phyloP scores from a whole-genome alignment of 139 green algal genomes.

The Picochlorum sp. region DNA sequence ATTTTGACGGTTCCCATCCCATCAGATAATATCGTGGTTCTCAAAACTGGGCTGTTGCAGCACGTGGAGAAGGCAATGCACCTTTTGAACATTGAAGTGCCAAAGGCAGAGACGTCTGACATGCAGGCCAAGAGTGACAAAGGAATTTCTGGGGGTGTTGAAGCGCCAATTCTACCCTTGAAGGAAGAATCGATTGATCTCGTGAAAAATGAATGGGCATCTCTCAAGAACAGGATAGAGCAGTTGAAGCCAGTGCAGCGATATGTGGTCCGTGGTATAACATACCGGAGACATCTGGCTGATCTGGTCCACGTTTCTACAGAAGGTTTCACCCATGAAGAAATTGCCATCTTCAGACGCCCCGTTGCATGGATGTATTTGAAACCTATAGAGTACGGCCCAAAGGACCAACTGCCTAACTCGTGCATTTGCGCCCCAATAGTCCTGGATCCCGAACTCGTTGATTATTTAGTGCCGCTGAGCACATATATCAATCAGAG shows the following conservation, averaged over 20 bases:
- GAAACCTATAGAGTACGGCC: constrained; percentile 26
- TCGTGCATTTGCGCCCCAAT: constrained; percentile 41
- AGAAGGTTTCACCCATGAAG: background rate
- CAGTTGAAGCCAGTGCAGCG: constrained; percentile 33
- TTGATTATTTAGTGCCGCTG: constrained; percentile 58
- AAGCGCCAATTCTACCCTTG: background rate
- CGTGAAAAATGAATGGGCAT: constrained; percentile 24
- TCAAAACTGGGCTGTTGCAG: constrained; percentile 45
- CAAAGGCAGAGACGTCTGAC: background rate
- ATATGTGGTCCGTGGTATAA: constrained; percentile 33
- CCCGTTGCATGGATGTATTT: constrained; percentile 71
- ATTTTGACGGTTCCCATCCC: constrained; percentile 53
- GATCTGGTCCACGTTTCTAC: constrained; percentile 8
- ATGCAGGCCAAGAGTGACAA: too few species aligned
- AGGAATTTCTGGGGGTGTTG: too few species aligned
- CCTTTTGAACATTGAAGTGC: constrained; percentile 10
- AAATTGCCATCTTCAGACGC: background rate
- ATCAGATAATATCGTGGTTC: constrained; percentile 44
- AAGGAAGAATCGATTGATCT: constrained; percentile 4
- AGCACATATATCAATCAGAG: constrained; percentile 38
- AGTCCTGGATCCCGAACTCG: constrained; percentile 55
- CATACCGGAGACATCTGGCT: constrained; percentile 32
- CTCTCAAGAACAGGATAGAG: constrained; percentile 16
- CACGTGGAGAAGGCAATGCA: constrained; percentile 56
- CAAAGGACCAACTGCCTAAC: constrained; percentile 19